phyloP scores from a whole-genome alignment of 2,329 filamentous ascomycete genomes.

The Arthrobotrys conoides region DNA sequence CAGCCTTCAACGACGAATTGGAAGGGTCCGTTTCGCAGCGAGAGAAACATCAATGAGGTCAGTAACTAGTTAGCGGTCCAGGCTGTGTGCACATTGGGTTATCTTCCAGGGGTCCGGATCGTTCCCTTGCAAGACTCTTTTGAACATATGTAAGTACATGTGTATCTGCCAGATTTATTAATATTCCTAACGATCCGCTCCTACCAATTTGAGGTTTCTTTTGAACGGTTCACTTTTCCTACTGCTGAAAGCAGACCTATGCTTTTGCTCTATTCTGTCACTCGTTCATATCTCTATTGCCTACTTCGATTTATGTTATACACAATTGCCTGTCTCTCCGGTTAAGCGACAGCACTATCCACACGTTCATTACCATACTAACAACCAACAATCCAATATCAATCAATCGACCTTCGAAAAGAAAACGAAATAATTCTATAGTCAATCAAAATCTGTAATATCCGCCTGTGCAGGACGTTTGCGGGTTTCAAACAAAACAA shows the following conservation, averaged over 20 bases:
- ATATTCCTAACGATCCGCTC: conserved; percentile 50
- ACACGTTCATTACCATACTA: background rate
- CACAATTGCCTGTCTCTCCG: conserved; percentile 6
- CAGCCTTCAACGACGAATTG: conserved; percentile 21
- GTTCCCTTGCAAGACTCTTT: conserved; percentile 21
- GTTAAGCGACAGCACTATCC: conserved; percentile 9
- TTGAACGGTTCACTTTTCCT: conserved; percentile 33
- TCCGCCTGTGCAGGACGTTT: conserved; percentile 46
- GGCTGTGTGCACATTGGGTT: background rate
- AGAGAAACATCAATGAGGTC: conserved; percentile 42
- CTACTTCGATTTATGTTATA: conserved; percentile 19
- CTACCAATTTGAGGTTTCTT: conserved; percentile 51
- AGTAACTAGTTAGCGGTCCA: conserved; percentile 7
- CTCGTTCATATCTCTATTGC: conserved; percentile 11
- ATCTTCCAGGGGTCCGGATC: conserved; percentile 20
- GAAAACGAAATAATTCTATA: background rate
- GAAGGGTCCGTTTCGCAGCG: conserved; percentile 23
- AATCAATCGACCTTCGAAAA: background rate
- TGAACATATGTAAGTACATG: background rate
- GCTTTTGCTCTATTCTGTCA: conserved; percentile 22
- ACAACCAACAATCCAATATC: background rate
- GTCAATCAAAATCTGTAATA: conserved; percentile 13
- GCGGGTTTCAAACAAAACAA: conserved; percentile 22
- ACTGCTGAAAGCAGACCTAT: conserved; percentile 32
- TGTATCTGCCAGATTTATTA: conserved; percentile 34